Evolutionary conservation across 805 yeast genomes (phyloP).

Genomic region (Metschnikowia vanudenii): DNA sequence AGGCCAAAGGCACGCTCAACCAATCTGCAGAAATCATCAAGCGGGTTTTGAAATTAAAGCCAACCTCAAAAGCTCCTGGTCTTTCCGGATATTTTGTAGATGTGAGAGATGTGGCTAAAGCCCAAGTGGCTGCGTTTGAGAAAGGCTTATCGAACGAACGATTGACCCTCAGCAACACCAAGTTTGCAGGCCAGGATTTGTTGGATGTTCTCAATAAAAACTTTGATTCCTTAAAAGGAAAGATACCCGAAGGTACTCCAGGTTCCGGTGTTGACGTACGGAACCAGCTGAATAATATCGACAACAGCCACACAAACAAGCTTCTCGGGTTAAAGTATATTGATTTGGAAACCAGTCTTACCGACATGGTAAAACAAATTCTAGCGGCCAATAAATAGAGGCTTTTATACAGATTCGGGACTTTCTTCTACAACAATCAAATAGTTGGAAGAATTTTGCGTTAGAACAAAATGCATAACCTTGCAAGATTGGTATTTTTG

Average conservation of each 20-base stretch:
- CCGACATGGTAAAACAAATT: conserved; percentile 45
- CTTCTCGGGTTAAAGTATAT: conserved; percentile 41
- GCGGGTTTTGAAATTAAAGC: conserved; percentile 32
- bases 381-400: conserved; percentile 13
- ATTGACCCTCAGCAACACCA: conserved; percentile 26
- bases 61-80: conserved; percentile 22
- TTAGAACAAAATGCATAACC: too few species aligned
- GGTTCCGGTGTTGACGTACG: conserved; percentile 29
- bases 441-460: too few species aligned
- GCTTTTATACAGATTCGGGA: too few species aligned
- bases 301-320: conserved; percentile 35
- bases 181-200: conserved; percentile 30
- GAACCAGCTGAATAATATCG: conserved; percentile 25
- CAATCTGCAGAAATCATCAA: conserved; percentile 41
- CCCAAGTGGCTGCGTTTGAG: conserved; percentile 19
- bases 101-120: conserved; percentile 25
- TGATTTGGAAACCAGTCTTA: conserved; percentile 38
- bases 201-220: conserved; percentile 40
- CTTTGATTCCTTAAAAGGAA: conserved; percentile 36
- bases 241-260: conserved; percentile 45
- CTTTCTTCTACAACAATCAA: too few species aligned
- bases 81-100: conserved; percentile 24
- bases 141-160: conserved; percentile 31
- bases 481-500: too few species aligned
- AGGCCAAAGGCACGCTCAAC: conserved; percentile 33